Evolutionary conservation across 495 filamentous ascomycete species (phyloP), one percentile per base, ranked within the genome.

Genomic region (Chaetomium fimeti): DNA sequence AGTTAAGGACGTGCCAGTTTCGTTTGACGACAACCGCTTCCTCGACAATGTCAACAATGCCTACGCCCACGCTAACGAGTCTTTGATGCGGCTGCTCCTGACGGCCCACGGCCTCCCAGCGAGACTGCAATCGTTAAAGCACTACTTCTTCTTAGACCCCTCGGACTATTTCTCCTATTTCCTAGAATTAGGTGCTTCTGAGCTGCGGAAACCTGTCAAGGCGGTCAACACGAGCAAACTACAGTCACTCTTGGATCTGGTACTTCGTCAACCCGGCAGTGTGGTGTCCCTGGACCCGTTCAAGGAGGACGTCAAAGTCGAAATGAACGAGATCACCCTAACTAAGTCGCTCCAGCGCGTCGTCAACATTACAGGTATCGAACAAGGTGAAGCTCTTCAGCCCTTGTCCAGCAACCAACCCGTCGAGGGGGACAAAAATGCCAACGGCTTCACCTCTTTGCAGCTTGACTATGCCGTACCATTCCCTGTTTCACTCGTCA

Each of bases 161-260:
- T 97, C 94, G 1, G 94, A 98, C 71, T 98, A 96, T 76, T 98
- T 98, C 77, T 89, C 91, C 15, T 95, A 97, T 74, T 98, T 98
- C 76, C 86, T 98, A 55, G 94, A 98, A 68, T 87, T 98, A 0
- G 86, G 89, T 53, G 78, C 88, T 22, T 93, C 91, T 0, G 94
- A 98, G 73, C 81, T 98, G 29, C 86, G 88, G 68, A 97, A 97
- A 71, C 89, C 89, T 0, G 91, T 89, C 20, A 90, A 91, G 68
- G 81, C 82, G 43, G 92, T 98, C 72, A 98, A 98, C 69, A 89
- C 90, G 42, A 85, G 87, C 69, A 98, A 98, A 70, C 81, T 98
- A 1, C 94, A 98, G 72, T 96, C 92, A 4, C 82, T 98, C 9
- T 86, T 98, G 6, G 94, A 98, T 74, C 83, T 98, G 20, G 93